phyloP scores from a whole-genome alignment of 345 rosid species.

The Sisymbrium altissimum region DNA sequence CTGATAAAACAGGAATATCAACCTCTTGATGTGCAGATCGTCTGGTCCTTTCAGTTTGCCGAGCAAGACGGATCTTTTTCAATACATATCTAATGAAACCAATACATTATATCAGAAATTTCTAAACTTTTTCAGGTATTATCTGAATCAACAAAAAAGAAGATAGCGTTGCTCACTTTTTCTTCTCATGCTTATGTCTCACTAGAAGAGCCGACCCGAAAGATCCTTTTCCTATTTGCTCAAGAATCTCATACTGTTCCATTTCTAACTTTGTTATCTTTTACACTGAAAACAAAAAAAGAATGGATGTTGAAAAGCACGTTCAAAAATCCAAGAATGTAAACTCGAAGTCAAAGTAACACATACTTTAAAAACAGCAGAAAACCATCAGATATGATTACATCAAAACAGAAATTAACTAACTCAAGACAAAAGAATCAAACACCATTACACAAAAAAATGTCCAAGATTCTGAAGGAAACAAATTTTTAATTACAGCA shows the following conservation, averaged over 20 bases:
- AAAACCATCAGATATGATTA: too few species aligned
- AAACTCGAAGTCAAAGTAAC: too few species aligned
- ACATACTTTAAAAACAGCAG: too few species aligned
- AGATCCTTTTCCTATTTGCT: slow-evolving; percentile 90
- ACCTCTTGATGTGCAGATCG: slow-evolving; percentile 98
- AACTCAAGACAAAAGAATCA: not conserved
- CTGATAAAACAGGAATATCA: not conserved
- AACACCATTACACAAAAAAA: not conserved
- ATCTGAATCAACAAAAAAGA: not conserved
- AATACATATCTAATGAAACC: slow-evolving; percentile 60
- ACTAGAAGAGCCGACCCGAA: slow-evolving; percentile 93
- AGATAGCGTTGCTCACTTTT: slow-evolving; percentile 46
- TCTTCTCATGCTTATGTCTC: slow-evolving; percentile 79
- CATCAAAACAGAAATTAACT: not conserved
- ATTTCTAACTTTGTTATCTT: slow-evolving; percentile 25
- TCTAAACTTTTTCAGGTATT: too few species aligned
- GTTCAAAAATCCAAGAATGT: not conserved
- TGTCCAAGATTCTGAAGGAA: too few species aligned
- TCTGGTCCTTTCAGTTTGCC: slow-evolving; percentile 84
- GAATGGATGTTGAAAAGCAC: not conserved
- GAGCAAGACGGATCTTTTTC: slow-evolving; percentile 92
- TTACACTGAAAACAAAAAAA: not conserved
- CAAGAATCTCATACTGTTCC: slow-evolving; percentile 85
- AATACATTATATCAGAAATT: not conserved
- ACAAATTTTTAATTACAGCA: too few species aligned